Evolutionary conservation across 495 filamentous ascomycete species (phyloP).

Genomic region (Aspergillus olivimuriae): DNA sequence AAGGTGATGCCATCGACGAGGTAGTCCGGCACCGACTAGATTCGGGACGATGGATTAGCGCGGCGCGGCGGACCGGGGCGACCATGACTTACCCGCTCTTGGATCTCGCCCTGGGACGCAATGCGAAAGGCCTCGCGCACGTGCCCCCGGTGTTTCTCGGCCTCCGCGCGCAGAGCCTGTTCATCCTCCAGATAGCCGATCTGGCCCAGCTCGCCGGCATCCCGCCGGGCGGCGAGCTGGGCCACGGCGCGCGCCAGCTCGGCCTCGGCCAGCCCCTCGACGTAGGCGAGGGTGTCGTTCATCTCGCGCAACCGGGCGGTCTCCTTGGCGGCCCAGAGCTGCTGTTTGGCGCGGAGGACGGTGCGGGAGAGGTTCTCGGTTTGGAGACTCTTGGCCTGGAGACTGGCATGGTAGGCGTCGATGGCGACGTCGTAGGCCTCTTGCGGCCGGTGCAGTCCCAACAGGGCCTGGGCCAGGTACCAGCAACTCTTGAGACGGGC

Average conservation of each 20-base stretch:
- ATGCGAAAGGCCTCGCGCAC: constrained; percentile 37
- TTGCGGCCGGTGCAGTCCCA: constrained; percentile 64
- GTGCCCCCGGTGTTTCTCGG: constrained; percentile 45
- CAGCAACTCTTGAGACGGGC: constrained; percentile 69
- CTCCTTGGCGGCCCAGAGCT: constrained; percentile 42
- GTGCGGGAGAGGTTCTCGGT: constrained; percentile 57
- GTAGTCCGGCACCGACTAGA: constrained; percentile 75
- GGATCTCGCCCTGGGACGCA: constrained; percentile 53
- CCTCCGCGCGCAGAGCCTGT: constrained; percentile 39
- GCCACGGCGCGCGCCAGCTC: constrained; percentile 53
- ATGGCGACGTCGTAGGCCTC: constrained; percentile 68
- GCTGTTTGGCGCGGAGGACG: constrained; percentile 76
- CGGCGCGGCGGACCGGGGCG: no score
- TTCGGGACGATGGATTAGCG: neutral
- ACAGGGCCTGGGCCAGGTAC: constrained; percentile 77
- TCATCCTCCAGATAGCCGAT: constrained; percentile 38
- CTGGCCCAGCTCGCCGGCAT: constrained; percentile 40
- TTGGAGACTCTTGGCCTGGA: constrained; percentile 50
- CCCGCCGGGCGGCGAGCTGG: constrained; percentile 35
- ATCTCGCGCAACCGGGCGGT: constrained; percentile 40
- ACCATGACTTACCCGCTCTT: constrained; percentile 53
- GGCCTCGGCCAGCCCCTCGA: constrained; percentile 43
- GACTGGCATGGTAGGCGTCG: constrained; percentile 67
- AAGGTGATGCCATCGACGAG: constrained; percentile 88
- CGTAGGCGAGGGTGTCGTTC: constrained; percentile 38